Base-by-base conservation (phyloP, 257 asterid species). In the Nemophila menziesii region DNA sequence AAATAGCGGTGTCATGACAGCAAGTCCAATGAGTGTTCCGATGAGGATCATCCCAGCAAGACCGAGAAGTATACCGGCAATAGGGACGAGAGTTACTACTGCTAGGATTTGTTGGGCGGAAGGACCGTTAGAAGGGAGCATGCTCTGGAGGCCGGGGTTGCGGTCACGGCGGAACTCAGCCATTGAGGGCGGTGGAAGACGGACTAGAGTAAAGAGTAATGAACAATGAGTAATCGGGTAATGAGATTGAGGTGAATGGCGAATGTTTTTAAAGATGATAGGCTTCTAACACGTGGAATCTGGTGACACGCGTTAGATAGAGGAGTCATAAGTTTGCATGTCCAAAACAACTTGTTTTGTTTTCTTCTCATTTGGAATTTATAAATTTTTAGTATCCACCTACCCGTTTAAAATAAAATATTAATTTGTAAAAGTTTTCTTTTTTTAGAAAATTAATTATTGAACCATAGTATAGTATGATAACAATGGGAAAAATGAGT, bases 71-170 rank as follows among this genome's bases (percentile, higher is more conserved):
- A 39, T 19, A 7, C 69, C 77, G 23, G 82, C 95, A 20, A 78
- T 22, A 4, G 95, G 87, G 59, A 82, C 55, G 49, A 79, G 87
- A 5, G 80, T 63, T 26, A 65, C 75, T 11, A 73, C 74, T 38
- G 81, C 75, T 15, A 82, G 54, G 20, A 72, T 17, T 61, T 73
- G 77, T 15, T 72, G 49, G 38, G 78, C 62, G 40, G 79, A 50
- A 10, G 90, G 82, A 8, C 60, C 54, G 27, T 48, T 60, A 1
- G 58, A 60, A 13, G 54, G 67, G 42, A 62, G 54, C 46, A 52
- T 41, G 55, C 64, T 48, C 29, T 40, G 50, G 51, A 53, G 21
- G 18, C 34, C 48, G 12, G 8, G 44, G 54, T 10, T 47, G 55
- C 39, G 58, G 20, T 26, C 58, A 16, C 39, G 38, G 4, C 46